phyloP scores from a whole-genome alignment of 768 basidiomycete genomes.

The Gloeopeniophorella convolvens region DNA sequence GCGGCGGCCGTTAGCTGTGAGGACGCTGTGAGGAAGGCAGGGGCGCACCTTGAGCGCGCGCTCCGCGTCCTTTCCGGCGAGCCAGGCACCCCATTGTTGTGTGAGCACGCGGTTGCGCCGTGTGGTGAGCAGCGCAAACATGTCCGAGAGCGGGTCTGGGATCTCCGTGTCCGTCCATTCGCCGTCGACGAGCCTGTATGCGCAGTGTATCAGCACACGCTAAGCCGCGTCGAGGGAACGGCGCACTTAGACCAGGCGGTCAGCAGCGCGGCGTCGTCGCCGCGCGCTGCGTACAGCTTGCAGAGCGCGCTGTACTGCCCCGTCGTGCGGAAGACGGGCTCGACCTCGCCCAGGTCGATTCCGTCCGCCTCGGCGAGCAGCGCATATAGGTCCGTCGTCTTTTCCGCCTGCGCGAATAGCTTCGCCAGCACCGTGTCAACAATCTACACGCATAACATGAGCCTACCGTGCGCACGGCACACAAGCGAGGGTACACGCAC shows the following conservation, averaged over 20 bases:
- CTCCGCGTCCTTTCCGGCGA: slow-evolving; percentile 61
- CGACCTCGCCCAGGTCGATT: slow-evolving; percentile 56
- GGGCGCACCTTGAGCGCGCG: slow-evolving; percentile 59
- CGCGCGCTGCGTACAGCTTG: slow-evolving; percentile 50
- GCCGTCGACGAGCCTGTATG: slow-evolving; percentile 55
- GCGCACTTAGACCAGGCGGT: slow-evolving; percentile 62
- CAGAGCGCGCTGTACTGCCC: slow-evolving; percentile 58
- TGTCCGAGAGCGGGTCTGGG: slow-evolving; percentile 53
- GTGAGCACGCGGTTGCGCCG: slow-evolving; percentile 55
- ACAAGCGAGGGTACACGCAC: slow-evolving; percentile 13
- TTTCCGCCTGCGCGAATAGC: slow-evolving; percentile 56
- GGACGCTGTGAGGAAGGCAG: background rate
- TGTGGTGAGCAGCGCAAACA: slow-evolving; percentile 49
- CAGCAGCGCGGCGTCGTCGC: slow-evolving; percentile 55
- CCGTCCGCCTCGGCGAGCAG: slow-evolving; percentile 49
- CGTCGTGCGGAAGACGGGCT: slow-evolving; percentile 42
- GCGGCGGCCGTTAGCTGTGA: slow-evolving; percentile 1
- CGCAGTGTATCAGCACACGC: background rate
- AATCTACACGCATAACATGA: slow-evolving; percentile 35
- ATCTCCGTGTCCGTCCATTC: slow-evolving; percentile 58
- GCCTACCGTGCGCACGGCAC: background rate
- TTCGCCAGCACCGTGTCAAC: slow-evolving; percentile 82
- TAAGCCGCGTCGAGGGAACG: background rate
- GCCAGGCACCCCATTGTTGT: slow-evolving; percentile 77
- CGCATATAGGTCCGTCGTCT: slow-evolving; percentile 53